Percentiles rank a stretch among this genome's conserved stretches.
These are phyloP conservation scores for Exsudoporus floridanus DNA, from an alignment of 1,284 basidiomycete species.

Conservation along the genomic window DNA sequence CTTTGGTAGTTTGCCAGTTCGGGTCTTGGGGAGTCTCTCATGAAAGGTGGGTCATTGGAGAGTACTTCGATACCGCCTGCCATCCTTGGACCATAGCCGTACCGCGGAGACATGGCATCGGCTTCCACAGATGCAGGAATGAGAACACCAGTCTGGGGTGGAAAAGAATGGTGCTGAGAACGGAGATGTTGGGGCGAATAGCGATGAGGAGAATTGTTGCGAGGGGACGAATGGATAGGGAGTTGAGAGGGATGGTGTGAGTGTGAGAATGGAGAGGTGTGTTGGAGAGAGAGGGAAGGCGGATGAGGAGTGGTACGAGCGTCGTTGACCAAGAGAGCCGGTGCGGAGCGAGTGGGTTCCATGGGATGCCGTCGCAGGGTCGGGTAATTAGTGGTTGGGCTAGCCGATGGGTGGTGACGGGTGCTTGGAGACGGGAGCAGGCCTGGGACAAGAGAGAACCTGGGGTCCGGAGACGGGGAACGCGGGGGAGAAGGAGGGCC, in stretches of 20 bases:
- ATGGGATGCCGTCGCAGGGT: slow-evolving; percentile 23
- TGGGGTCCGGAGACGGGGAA: slow-evolving; percentile 14
- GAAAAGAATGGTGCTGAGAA: slow-evolving; percentile 17
- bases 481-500: slow-evolving; percentile 1
- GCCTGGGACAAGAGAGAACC: slow-evolving; percentile 3
- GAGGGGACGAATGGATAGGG: slow-evolving; percentile 14
- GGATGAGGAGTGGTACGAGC: neutral
- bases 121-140: slow-evolving; percentile 3
- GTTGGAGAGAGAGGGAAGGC: slow-evolving; percentile 12
- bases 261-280: slow-evolving; percentile 13
- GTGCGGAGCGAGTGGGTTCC: slow-evolving; percentile 14
- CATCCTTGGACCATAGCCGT: slow-evolving; percentile 25
- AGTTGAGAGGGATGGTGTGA: slow-evolving; percentile 2
- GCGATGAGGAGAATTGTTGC: slow-evolving; percentile 18
- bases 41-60: slow-evolving; percentile 13
- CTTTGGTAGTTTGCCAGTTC: slow-evolving; percentile 14
- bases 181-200: slow-evolving; percentile 22
- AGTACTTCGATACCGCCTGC: slow-evolving; percentile 29
- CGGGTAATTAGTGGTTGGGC: slow-evolving; percentile 19
- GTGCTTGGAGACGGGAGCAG: slow-evolving; percentile 14
- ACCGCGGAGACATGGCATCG: slow-evolving; percentile 20
- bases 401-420: slow-evolving; percentile 24
- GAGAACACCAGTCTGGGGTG: slow-evolving; percentile 1
- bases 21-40: slow-evolving; percentile 5
- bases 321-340: slow-evolving; percentile 8